Evolutionary conservation across 495 filamentous ascomycete genomes (phyloP).

Genomic region (Tuber umbilicatum): DNA sequence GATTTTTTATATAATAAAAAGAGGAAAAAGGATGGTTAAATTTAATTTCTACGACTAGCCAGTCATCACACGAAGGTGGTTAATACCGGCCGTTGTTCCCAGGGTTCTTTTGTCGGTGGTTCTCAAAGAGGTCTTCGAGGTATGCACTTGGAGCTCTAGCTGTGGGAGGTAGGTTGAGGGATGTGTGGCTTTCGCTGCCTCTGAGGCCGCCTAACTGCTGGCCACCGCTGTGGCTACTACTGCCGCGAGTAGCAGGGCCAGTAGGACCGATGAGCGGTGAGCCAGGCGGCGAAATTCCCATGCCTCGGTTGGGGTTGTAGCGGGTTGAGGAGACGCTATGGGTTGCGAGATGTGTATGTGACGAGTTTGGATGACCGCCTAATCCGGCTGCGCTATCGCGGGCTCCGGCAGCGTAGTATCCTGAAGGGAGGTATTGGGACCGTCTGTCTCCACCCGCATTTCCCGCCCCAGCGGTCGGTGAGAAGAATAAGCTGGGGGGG

Average conservation of each 20-base stretch:
- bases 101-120: constrained; percentile 44
- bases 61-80: neutral
- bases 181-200: constrained; percentile 57
- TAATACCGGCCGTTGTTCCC: constrained; percentile 15
- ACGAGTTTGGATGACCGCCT: constrained; percentile 49
- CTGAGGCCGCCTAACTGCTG: constrained; percentile 43
- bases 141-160: constrained; percentile 83
- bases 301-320: constrained; percentile 44
- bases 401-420: constrained; percentile 75
- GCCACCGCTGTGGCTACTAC: constrained; percentile 39
- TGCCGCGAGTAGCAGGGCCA: constrained; percentile 20
- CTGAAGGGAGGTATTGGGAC: constrained; percentile 74
- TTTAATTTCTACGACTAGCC: neutral
- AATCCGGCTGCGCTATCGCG: constrained; percentile 49
- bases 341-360: constrained; percentile 53
- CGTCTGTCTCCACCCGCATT: constrained; percentile 45
- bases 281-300: constrained; percentile 58
- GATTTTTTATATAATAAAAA: constrained; percentile 1
- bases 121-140: constrained; percentile 85
- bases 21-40: neutral
- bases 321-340: constrained; percentile 48
- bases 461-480: constrained; percentile 70
- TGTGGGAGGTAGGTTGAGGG: constrained; percentile 62
- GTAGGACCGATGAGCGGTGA: constrained; percentile 50
- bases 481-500: constrained; percentile 73